Evolutionary conservation across 257 asterid species (phyloP).

Genomic region (Solanum ahanhuiri): DNA sequence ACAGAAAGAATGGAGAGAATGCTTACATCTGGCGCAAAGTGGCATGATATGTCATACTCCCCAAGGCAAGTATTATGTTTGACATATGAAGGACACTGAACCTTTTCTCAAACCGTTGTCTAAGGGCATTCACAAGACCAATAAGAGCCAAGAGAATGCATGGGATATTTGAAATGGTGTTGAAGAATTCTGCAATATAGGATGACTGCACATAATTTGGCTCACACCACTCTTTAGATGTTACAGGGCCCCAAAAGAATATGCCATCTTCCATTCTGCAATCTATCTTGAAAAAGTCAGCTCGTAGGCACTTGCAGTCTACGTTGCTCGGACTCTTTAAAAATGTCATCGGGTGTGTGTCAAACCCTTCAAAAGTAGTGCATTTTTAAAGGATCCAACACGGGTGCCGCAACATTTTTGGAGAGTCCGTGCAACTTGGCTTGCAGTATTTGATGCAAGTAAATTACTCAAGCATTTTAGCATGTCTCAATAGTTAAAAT

Average conservation of each 20-base stretch:
- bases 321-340: neutral
- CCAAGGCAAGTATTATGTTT: conserved; percentile 80
- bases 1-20: neutral
- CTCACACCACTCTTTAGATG: conserved; percentile 98
- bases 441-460: neutral
- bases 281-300: neutral
- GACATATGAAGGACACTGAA: conserved; percentile 87
- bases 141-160: conserved; percentile 68
- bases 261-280: conserved; percentile 48
- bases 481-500: neutral
- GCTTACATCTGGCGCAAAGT: conserved; percentile 84
- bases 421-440: neutral
- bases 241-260: conserved; percentile 96
- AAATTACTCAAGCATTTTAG: neutral
- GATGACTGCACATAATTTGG: conserved; percentile 79
- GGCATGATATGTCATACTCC: conserved; percentile 88
- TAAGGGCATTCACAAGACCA: conserved; percentile 71
- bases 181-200: conserved; percentile 83
- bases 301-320: neutral
- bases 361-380: neutral
- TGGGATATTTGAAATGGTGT: conserved; percentile 76
- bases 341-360: neutral
- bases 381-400: neutral
- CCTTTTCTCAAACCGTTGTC: conserved; percentile 87
- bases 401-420: neutral